Evolutionary conservation across 1,139 yeast genomes (phyloP), one percentile per base, ranked within the genome.

Genomic region (Candida gigantensis): DNA sequence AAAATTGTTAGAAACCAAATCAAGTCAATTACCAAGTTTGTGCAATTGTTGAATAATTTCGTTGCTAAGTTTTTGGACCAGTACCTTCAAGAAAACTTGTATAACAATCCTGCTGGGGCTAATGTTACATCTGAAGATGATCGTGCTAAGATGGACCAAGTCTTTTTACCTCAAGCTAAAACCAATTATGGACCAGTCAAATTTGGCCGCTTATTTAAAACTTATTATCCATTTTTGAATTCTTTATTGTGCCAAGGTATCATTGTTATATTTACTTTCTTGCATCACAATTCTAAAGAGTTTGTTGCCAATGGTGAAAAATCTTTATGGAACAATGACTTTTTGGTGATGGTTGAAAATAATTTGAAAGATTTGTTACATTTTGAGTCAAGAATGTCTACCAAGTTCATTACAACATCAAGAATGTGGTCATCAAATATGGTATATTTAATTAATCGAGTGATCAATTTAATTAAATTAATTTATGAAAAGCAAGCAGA

Each of bases 171-270:
- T 3, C 30, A 11, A 21, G 8, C 10, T n/a, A 14, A 16, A 21
- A 11, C 33, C 11, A 34, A 32, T 19, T 34, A 29, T 32, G 42
- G 43, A 15, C 45, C 45, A 9, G 41, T 35, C 2, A 51, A 54
- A 17, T 50, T 64, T 39, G 73, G 70, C 1, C 65, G 59, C 37
- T 48, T 62, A 17, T 65, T 69, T 46, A 47, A 70, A 31, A 47
- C 53, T 3, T 53, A 55, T 32, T 72, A 65, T 45, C 81, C 81
- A 14, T 73, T 72, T 42, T 62, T 74, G 39, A 72, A 71, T 44
- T 63, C 76, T 2, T 74, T 73, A 35, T 57, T 73, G 12, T 74
- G 74, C 49, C 81, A 75, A 46, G 77, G 79, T 1, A 58, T 75
- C 30, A 71, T 75, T 39, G 79, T 74, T 15, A 61, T 71, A 12